These are phyloP conservation scores for Cordyceps militaris DNA, from an alignment of 2,329 filamentous ascomycete genomes.

Conservation along the genomic window DNA sequence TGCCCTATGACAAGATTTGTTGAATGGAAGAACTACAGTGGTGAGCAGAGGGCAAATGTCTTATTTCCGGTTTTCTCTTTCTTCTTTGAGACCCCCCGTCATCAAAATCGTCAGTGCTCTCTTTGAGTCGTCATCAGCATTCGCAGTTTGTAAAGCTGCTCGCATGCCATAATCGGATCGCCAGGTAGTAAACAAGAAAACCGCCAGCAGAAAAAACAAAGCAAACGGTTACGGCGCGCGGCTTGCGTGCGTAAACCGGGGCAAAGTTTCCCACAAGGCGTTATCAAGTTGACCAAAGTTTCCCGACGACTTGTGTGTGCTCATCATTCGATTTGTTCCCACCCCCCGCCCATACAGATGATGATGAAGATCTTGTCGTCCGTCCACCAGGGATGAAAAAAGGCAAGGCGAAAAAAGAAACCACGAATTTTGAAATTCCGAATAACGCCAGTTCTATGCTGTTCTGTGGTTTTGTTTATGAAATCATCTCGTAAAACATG, in stretches of 20 bases:
- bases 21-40: background rate
- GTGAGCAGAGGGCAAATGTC: background rate
- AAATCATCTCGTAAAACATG: background rate
- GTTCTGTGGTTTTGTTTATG: background rate
- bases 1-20: background rate
- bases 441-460: slow-evolving; percentile 11
- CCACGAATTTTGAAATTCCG: background rate
- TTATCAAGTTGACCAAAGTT: slow-evolving; percentile 10
- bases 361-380: no score
- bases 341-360: no score
- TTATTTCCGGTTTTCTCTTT: background rate
- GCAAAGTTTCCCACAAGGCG: background rate
- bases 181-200: slow-evolving; percentile 18
- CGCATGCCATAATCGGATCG: slow-evolving; percentile 28
- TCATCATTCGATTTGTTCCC: slow-evolving; percentile 47
- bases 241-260: slow-evolving; percentile 22
- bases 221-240: slow-evolving; percentile 34
- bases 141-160: slow-evolving; percentile 14
- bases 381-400: background rate
- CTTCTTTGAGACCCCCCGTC: no score
- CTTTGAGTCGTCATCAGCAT: slow-evolving; percentile 49
- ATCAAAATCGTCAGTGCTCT: slow-evolving; percentile 47
- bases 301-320: slow-evolving; percentile 28
- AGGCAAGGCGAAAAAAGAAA: background rate
- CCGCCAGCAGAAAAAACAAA: background rate